Evolutionary conservation across 2,329 filamentous ascomycete species (phyloP).

Genomic region (Ramichloridium luteum): DNA sequence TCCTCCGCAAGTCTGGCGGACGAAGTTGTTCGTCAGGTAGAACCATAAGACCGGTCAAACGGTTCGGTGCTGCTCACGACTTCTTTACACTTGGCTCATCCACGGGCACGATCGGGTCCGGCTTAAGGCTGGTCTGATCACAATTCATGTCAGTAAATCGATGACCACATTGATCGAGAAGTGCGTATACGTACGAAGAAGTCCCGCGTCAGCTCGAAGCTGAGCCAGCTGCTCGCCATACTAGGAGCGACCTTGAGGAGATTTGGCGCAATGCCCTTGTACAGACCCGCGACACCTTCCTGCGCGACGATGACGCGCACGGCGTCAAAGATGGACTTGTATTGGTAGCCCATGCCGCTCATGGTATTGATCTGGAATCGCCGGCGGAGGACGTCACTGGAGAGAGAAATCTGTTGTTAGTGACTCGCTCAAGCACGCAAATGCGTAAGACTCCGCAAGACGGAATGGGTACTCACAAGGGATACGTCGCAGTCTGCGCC

Average conservation of each 20-base stretch:
- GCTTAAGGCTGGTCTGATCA: constrained; percentile 1
- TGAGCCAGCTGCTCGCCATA: constrained; percentile 97
- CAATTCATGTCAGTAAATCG: not conserved
- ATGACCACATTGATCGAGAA: not conserved
- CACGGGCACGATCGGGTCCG: not conserved
- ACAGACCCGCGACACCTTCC: constrained; percentile 75
- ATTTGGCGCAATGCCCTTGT: constrained; percentile 94
- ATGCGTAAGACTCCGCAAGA: too few relatives aligned
- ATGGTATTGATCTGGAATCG: constrained; percentile 99
- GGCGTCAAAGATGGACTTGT: constrained; percentile 76
- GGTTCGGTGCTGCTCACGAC: too few relatives aligned
- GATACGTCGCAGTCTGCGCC: constrained; percentile 95
- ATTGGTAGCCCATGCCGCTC: constrained; percentile 95
- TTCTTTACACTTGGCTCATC: too few relatives aligned
- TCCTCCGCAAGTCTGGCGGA: too few relatives aligned
- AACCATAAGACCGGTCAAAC: too few relatives aligned
- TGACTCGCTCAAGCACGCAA: constrained; percentile 1
- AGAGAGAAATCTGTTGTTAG: not conserved
- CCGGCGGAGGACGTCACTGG: constrained; percentile 76
- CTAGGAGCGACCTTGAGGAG: constrained; percentile 93
- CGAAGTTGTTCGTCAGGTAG: too few relatives aligned
- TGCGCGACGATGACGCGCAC: constrained; percentile 67
- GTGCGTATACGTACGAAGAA: constrained; percentile 48
- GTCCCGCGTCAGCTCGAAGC: constrained; percentile 88
- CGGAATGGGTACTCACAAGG: constrained; percentile 60